A percentile compares a stretch with the other conserved stretches of the same genome.
Evolutionary conservation across 2,329 filamentous ascomycete species (phyloP).

Genomic region (Sporothrix luriei): DNA sequence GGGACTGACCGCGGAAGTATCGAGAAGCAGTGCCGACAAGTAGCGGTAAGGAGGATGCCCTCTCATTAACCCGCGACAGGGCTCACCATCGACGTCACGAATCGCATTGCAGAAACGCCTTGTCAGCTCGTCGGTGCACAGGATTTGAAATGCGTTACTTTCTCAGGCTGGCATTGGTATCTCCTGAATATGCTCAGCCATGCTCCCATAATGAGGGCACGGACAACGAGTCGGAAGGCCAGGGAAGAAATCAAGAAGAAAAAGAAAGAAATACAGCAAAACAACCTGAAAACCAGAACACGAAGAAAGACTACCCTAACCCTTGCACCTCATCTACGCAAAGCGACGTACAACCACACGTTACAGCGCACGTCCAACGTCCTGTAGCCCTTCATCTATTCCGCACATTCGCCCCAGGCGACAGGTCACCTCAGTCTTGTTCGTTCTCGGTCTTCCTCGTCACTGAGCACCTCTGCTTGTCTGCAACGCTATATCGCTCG

Average conservation of each 20-base stretch:
- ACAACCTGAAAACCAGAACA: not conserved
- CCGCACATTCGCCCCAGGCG: not conserved
- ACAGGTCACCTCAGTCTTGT: not conserved
- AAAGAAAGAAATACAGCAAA: not conserved
- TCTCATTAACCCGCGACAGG: conserved; percentile 20
- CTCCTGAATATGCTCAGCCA: not conserved
- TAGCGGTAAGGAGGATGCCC: too few relatives aligned
- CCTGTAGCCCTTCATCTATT: conserved; percentile 16
- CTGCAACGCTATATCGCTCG: not conserved
- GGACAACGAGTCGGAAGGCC: not conserved
- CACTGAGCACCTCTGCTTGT: too few relatives aligned
- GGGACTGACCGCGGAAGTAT: too few relatives aligned
- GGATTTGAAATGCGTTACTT: conserved; percentile 3
- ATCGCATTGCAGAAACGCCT: not conserved
- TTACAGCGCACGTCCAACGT: conserved; percentile 7
- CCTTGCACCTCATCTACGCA: not conserved
- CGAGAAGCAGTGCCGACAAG: too few relatives aligned
- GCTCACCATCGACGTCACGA: conserved; percentile 2
- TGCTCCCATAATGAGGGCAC: not conserved
- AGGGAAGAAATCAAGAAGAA: not conserved
- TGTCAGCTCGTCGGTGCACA: not conserved
- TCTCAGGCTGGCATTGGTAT: not conserved
- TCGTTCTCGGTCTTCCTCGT: not conserved
- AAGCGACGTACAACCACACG: not conserved
- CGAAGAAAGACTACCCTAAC: not conserved